Evolutionary conservation across 768 basidiomycete genomes (phyloP).

Genomic region (Xanthoconium purpureum): DNA sequence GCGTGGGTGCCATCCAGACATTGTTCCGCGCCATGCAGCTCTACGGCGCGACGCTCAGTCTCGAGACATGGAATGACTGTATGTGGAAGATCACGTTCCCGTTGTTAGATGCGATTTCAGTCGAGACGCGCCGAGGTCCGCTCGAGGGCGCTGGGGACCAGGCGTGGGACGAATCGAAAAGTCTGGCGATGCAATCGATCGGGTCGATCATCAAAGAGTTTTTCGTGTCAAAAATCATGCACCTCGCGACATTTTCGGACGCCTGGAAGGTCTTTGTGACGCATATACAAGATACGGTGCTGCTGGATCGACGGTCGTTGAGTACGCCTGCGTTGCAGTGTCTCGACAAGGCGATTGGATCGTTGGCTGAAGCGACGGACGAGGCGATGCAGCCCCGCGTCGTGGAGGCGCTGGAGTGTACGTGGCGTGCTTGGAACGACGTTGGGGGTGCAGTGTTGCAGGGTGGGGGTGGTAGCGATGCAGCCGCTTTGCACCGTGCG

Average conservation of each 20-base stretch:
- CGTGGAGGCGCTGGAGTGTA: conserved; percentile 51
- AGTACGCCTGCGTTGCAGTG: conserved; percentile 84
- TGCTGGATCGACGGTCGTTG: conserved; percentile 63
- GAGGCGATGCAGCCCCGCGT: conserved; percentile 36
- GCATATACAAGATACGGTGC: conserved; percentile 68
- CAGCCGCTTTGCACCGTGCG: conserved; percentile 4
- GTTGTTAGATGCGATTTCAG: conserved; percentile 66
- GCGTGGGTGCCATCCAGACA: conserved; percentile 93
- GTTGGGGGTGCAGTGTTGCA: conserved; percentile 56
- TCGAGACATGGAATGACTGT: conserved; percentile 85
- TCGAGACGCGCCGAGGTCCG: conserved; percentile 45
- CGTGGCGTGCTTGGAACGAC: conserved; percentile 67
- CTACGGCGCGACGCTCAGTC: conserved; percentile 82
- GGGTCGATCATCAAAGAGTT: conserved; percentile 85
- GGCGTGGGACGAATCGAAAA: conserved; percentile 86
- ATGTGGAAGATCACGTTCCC: conserved; percentile 92
- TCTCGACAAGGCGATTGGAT: conserved; percentile 73
- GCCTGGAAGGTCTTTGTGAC: conserved; percentile 75
- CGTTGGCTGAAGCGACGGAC: conserved; percentile 40
- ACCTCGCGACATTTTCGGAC: conserved; percentile 62
- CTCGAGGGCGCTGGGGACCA: conserved; percentile 30
- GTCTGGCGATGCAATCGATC: conserved; percentile 78
- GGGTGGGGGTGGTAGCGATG: conserved; percentile 12
- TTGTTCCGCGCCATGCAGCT: conserved; percentile 91
- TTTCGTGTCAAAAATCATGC: conserved; percentile 67